phyloP scores from a whole-genome alignment of 1,284 basidiomycete species.

The Sporisorium exsertum region DNA sequence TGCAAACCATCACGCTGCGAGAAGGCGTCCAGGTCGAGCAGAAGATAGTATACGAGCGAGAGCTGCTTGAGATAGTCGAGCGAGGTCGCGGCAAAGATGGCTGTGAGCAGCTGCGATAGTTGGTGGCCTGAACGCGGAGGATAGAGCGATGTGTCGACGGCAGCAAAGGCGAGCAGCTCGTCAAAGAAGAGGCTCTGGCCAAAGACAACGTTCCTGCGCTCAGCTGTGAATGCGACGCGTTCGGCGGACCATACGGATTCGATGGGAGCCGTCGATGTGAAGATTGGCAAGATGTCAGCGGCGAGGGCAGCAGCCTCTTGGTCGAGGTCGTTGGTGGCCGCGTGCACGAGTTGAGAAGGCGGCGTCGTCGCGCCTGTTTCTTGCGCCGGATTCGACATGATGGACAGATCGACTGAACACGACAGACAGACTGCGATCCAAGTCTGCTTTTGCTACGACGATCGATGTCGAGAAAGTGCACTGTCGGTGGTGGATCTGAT shows the following conservation, averaged over 20 bases:
- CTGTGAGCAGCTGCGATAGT: slow-evolving; percentile 27
- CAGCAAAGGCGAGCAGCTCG: slow-evolving; percentile 44
- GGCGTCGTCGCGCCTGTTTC: slow-evolving; percentile 1
- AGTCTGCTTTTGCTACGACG: slow-evolving; percentile 1
- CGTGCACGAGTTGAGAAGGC: background rate
- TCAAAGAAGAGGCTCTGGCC: slow-evolving; percentile 49
- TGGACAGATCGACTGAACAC: background rate
- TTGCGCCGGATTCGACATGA: slow-evolving; percentile 22
- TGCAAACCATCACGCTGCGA: slow-evolving; percentile 6
- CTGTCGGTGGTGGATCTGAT: background rate
- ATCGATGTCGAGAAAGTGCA: background rate
- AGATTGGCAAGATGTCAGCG: slow-evolving; percentile 37
- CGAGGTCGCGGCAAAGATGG: slow-evolving; percentile 35
- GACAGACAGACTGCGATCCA: slow-evolving; percentile 1
- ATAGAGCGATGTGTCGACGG: slow-evolving; percentile 40
- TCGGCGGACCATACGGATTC: slow-evolving; percentile 35
- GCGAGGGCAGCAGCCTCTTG: slow-evolving; percentile 35
- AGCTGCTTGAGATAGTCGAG: slow-evolving; percentile 55
- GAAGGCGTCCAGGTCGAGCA: slow-evolving; percentile 44
- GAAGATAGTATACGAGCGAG: slow-evolving; percentile 50
- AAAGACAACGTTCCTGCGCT: slow-evolving; percentile 16
- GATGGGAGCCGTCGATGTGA: slow-evolving; percentile 27
- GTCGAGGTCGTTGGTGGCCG: slow-evolving; percentile 15
- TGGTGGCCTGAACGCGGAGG: slow-evolving; percentile 31
- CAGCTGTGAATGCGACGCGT: slow-evolving; percentile 11